Base-by-base conservation (phyloP, 2,329 filamentous ascomycete species). In the Ascochyta pisi region DNA sequence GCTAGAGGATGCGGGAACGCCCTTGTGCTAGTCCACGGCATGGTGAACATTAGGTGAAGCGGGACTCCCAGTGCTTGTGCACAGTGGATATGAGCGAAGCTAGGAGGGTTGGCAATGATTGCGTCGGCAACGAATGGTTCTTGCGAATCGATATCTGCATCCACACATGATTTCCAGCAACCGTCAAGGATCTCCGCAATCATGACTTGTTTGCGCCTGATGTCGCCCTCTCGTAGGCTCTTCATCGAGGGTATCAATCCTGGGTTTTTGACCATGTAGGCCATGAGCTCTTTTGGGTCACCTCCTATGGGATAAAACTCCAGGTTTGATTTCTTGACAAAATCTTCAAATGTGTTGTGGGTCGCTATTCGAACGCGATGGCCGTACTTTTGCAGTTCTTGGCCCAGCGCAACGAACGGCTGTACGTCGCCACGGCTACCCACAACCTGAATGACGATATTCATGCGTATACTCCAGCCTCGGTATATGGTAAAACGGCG, bases 11-110 rank as follows among this genome's bases (percentile, higher is more conserved):
- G 81, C 0, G 79, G 76, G 58, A 82, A 82, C 0, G 71, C 76
- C 34, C 60, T 68, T 8, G 80, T 82, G 12, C 68, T 72, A 22
- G 65, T 77, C 77, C 79, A 83, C 4, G 82, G 82, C 81, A 83
- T 84, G 0, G 92, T 96, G 76, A 96, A 96, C 89, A 96, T 95
- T 68, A 96, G 82, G 68, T 91, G 89, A 7, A 91, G 68, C 0
- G 89, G 89, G 26, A 91, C 84, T 1, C 88, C 89, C 63, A 91
- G 73, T 68, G 87, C 88, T 75, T 91, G 86, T 1, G 88, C 89
- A 58, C 88, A 83, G 67, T 91, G 89, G 3, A 91, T 81, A 65
- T 91, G 89, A 0, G 87, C 89, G 73, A 91, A 91, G 65, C 87
- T 90, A 0, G 89, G 89, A 1, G 89, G 89, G 57, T 92, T 92